Conservation (phyloP, 2,329 filamentous ascomycete genomes). For the Hortaea werneckii region DNA sequence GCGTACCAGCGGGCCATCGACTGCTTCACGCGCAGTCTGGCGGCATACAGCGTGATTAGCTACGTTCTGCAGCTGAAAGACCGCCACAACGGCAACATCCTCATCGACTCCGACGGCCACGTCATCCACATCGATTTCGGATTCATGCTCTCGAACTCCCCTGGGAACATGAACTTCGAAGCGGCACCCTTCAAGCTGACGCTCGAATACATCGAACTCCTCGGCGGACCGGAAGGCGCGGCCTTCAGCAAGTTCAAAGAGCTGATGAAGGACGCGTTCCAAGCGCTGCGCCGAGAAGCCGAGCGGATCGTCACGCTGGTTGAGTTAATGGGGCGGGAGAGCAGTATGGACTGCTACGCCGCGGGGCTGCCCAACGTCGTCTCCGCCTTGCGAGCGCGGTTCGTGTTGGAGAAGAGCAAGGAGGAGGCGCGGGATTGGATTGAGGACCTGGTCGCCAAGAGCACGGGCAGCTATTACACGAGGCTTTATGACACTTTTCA, state of each 20-base stretch:
- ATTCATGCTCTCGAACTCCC: conserved; percentile 82
- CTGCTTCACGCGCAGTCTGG: conserved; percentile 71
- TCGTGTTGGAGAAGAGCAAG: conserved; percentile 72
- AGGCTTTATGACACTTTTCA: conserved; percentile 67
- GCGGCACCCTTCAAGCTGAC: conserved; percentile 81
- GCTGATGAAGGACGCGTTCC: conserved; percentile 74
- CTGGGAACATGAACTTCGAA: conserved; percentile 74
- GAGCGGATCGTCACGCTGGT: conserved; percentile 75
- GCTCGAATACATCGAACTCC: conserved; percentile 74
- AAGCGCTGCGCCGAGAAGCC: conserved; percentile 66
- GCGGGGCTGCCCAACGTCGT: conserved; percentile 64
- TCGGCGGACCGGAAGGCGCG: conserved; percentile 60
- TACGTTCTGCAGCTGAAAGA: conserved; percentile 80
- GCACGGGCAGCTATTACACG: conserved; percentile 77
- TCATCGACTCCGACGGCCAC: conserved; percentile 76
- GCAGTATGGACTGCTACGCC: conserved; percentile 75
- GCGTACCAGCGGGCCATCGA: conserved; percentile 62
- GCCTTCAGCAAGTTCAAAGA: conserved; percentile 68
- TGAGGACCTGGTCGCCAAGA: conserved; percentile 72
- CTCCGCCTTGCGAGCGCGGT: conserved; percentile 58
- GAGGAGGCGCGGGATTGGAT: conserved; percentile 75
- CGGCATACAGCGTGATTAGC: conserved; percentile 75
- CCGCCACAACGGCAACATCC: conserved; percentile 75
- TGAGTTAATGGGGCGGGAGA: conserved; percentile 73
- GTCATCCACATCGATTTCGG: conserved; percentile 86